A percentile compares a stretch with the other conserved stretches of the same genome.
Conservation (phyloP, 352 stramenopile genomes). For the Phytopythium sindhum region DNA sequence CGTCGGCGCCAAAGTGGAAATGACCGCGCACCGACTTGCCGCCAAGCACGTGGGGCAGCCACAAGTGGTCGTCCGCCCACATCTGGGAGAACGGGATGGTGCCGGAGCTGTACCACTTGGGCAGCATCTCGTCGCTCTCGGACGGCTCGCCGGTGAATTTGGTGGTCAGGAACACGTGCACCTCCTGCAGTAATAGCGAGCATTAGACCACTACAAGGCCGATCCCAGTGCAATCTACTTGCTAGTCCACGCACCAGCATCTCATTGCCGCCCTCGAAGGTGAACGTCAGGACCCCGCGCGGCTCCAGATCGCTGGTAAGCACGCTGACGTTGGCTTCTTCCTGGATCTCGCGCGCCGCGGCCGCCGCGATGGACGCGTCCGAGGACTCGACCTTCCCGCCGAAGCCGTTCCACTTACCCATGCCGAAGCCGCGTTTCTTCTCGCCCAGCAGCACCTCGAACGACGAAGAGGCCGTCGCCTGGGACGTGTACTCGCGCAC, state of each 20-base stretch:
- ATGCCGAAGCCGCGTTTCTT: constrained; percentile 89
- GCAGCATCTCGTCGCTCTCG: constrained; percentile 89
- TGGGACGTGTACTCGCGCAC: constrained; percentile 20
- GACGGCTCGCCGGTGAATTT: constrained; percentile 60
- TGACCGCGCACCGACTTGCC: constrained; percentile 63
- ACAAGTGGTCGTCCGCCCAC: constrained; percentile 85
- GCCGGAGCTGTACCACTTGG: constrained; percentile 65
- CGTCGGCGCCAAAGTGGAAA: constrained; percentile 72
- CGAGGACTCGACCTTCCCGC: constrained; percentile 80
- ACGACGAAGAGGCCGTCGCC: not conserved
- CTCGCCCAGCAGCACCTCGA: constrained; percentile 70
- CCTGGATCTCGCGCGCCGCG: constrained; percentile 53
- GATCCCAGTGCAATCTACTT: constrained; percentile 2
- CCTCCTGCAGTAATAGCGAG: constrained; percentile 30
- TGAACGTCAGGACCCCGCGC: constrained; percentile 52
- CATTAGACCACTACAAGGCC: not conserved
- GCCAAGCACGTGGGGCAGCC: constrained; percentile 72
- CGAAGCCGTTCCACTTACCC: constrained; percentile 92
- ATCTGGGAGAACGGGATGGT: constrained; percentile 80
- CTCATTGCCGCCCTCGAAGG: constrained; percentile 53
- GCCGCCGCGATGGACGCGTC: constrained; percentile 62
- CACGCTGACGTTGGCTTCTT: constrained; percentile 69
- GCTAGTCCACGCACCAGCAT: constrained; percentile 35
- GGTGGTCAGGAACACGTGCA: constrained; percentile 79
- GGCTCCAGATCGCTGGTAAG: constrained; percentile 20